Base-by-base conservation (phyloP, 148 eudicot species). In the Fallopia convolvulus region DNA sequence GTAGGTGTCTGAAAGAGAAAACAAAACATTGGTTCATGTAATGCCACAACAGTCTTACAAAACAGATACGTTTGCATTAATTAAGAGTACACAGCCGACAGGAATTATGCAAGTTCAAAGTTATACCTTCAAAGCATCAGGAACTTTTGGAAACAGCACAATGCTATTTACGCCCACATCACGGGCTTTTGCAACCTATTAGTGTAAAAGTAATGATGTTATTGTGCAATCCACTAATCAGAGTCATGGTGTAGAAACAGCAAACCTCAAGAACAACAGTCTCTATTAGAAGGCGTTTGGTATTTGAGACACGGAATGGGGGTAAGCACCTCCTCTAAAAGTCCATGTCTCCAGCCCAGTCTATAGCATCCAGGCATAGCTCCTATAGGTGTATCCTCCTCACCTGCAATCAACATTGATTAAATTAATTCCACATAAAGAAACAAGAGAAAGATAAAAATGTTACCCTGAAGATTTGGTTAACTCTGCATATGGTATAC, bases 351-450 rank as follows among this genome's bases (percentile, higher is more conserved):
- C 99, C 99, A 92, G 17, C 97, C 97, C 66, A 95, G 94, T 83
- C 99, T 90, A 79, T 88, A 95, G 65, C 99, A 95, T 14, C 99
- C 99, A 41, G 99, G 99, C 99, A 95, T 95, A 52, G 99, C 98
- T 50, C 94, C 98, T 77, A 95, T 95, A 33, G 97, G 99, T 15
- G 90, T 84, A 76, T 95, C 97, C 82, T 95, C 99, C 82, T 89
- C 94, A 55, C 98, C 98, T 93, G 86, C 70, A 65, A 65, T 17
- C 70, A 30, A 5, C 18, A 0, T 9, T 30, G 40, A 63, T 26
- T 63, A 26, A 26, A 26, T 26, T 26, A 26, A 26, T 26, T 26
- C 30, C 30, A 26, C 30, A 26, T 26, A 0, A 26, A 26, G 0
- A 26, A 26, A 26, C 30, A 26, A 26, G 65, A 58, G 26, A 58